These are phyloP conservation scores for Starmera dryadoides DNA, from an alignment of 805 yeast genomes.

Conservation along the genomic window DNA sequence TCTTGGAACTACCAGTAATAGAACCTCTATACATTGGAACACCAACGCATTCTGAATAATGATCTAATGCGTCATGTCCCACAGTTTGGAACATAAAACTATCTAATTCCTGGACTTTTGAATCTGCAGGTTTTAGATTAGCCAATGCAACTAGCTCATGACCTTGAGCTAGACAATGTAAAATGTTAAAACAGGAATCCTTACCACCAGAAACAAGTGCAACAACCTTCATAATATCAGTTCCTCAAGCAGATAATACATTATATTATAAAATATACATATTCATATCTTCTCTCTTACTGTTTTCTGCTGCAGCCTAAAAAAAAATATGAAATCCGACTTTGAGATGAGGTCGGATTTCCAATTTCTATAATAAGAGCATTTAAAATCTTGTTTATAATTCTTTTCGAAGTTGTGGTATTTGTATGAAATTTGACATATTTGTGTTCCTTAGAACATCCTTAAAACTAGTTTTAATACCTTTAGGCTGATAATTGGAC, in stretches of 20 bases:
- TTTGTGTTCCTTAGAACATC: too few relatives aligned
- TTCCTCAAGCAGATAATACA: neutral
- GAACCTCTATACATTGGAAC: slow-evolving; percentile 71
- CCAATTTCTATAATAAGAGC: too few relatives aligned
- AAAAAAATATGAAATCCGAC: too few relatives aligned
- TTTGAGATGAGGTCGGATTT: too few relatives aligned
- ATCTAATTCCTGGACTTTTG: slow-evolving; percentile 63
- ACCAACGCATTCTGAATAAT: slow-evolving; percentile 63
- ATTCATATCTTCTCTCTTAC: too few relatives aligned
- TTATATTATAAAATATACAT: too few relatives aligned
- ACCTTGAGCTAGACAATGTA: slow-evolving; percentile 79
- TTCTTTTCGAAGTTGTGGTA: too few relatives aligned
- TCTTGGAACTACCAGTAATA: slow-evolving; percentile 56
- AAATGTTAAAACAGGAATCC: slow-evolving; percentile 85
- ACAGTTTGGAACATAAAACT: slow-evolving; percentile 98
- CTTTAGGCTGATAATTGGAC: too few relatives aligned
- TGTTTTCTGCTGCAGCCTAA: too few relatives aligned
- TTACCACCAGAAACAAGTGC: slow-evolving; percentile 95
- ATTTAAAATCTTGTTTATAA: too few relatives aligned
- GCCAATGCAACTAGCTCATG: slow-evolving; percentile 85
- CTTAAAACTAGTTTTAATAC: too few relatives aligned
- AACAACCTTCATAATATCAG: slow-evolving; percentile 83
- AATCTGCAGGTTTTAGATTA: slow-evolving; percentile 61
- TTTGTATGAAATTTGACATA: too few relatives aligned
- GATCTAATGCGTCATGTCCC: slow-evolving; percentile 71